Evolutionary conservation across 225 moss, liverwort and hornwort species (phyloP).

Genomic region (Polytrichum commune): DNA sequence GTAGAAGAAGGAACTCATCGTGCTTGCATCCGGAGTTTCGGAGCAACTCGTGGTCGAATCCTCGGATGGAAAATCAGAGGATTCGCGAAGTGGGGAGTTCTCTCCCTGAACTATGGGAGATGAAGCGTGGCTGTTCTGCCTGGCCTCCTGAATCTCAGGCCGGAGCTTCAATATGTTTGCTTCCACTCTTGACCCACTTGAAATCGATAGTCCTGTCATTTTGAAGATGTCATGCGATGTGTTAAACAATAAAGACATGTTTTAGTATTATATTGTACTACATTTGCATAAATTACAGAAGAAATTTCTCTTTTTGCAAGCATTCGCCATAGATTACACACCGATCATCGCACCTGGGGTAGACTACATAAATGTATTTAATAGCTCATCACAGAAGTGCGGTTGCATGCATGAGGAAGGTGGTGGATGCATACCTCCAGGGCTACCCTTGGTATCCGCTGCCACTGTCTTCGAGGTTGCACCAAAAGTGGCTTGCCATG

Average conservation of each 20-base stretch:
- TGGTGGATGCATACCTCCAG: slow-evolving; percentile 26
- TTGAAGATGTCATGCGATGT: too few relatives aligned
- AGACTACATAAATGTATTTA: too few relatives aligned
- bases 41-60: slow-evolving; percentile 44
- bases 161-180: slow-evolving; percentile 45
- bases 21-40: slow-evolving; percentile 42
- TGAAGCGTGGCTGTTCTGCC: slow-evolving; percentile 21
- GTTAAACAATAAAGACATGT: too few relatives aligned
- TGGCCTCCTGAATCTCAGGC: slow-evolving; percentile 39
- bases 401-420: neutral
- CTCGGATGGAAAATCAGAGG: slow-evolving; percentile 37
- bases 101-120: slow-evolving; percentile 20
- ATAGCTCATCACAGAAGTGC: too few relatives aligned
- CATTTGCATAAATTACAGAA: too few relatives aligned
- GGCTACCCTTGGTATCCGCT: slow-evolving; percentile 31
- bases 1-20: slow-evolving; percentile 58
- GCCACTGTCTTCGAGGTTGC: slow-evolving; percentile 2
- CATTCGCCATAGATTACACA: too few relatives aligned
- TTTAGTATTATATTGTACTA: too few relatives aligned
- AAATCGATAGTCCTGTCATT: slow-evolving; percentile 32
- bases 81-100: slow-evolving; percentile 26
- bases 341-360: too few relatives aligned
- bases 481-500: slow-evolving; percentile 30
- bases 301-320: too few relatives aligned
- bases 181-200: slow-evolving; percentile 47